Base-by-base conservation (phyloP, 2,329 filamentous ascomycete species). In the Aureobasidium pullulans region DNA sequence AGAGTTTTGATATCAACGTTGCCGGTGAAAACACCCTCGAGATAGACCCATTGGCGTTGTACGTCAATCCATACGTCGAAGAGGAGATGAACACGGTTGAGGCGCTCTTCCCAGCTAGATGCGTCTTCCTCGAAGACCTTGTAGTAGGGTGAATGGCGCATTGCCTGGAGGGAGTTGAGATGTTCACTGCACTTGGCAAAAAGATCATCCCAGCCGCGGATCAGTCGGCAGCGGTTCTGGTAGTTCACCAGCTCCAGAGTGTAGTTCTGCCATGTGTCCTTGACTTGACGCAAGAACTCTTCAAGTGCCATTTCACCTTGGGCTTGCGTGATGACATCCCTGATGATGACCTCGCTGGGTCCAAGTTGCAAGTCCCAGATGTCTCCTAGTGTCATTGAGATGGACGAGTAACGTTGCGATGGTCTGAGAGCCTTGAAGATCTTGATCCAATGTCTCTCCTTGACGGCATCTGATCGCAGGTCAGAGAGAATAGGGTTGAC, bases 61-160 rank as follows among this genome's bases (percentile, higher is more conserved):
- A 99, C 95, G 75, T 99, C 95, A 67, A 99, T 99, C 95, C 95
- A 99, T 15, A 99, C 92, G 72, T 99, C 94, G 69, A 99, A 99
- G 9, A 99, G 82, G 15, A 99, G 90, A 71, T 99, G 94, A 2
- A 99, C 91, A 47, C 94, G 86, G 72, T 97, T 99, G 29, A 99
- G 82, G 72, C 96, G 96, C 75, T 99, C 95, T 75, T 99, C 95
- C 94, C 94, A 99, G 1, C 88, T 84, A 0, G 91, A 88, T 6
- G 95, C 95, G 67, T 99, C 94, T 68, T 99, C 94, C 71, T 99
- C 94, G 63, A 99, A 99, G 68, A 97, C 93, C 73, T 96, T 97
- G 81, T 96, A 99, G 74, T 99, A 99, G 0, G 94, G 94, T 5
- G 94, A 99, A 73, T 99, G 93, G 70, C 90, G 88, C 95, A 99